Base-by-base conservation (phyloP, 2,329 filamentous ascomycete genomes). In the Fusarium longipes region DNA sequence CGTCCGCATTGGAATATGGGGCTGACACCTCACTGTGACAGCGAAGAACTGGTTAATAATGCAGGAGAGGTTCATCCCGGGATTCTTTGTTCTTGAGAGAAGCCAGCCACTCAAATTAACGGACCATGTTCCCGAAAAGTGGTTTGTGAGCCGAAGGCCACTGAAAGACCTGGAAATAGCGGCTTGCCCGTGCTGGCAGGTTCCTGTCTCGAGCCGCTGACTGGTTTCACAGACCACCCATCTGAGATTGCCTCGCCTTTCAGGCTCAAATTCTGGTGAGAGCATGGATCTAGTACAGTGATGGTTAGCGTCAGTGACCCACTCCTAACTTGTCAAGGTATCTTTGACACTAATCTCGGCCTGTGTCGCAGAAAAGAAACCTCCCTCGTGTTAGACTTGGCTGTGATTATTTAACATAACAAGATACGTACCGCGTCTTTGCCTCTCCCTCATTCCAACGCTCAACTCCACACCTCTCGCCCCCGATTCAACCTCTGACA, bases 221-320 rank as follows among this genome's bases (percentile, higher is more conserved):
- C 64, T 54, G 66, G 61, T 35, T 48, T 59, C 39, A 54, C 52
- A 35, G 39, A 38, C 57, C 44, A 47, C 38, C 45, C 60, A 50
- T 53, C 49, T 60, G 39, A 58, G 57, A 57, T 63, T 76, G 75
- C 75, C 75, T 77, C 63, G 74, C 70, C 65, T 76, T 74, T 76
- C 75, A 77, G 75, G 75, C 75, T 59, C 60, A 61, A 73, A 72
- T 45, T 53, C 30, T 40, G 25, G 48, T 42, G 53, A 11, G 32
- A 25, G 22, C 8, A 18, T 9, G 5, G 15, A 17, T 9, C 45
- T 36, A 38, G 29, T 20, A 27, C 45, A 3, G 18, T 18, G 25
- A 18, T 10, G 22, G 45, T 20, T 49, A 36, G 32, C 8, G 17
- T 6, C 10, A 11, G 11, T 10, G n/a, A 3, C 8, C 40, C 14